Percentiles rank a stretch among this genome's conserved stretches.
Conservation (phyloP, 306 rosid genomes). For the Lotus japonicus region DNA sequence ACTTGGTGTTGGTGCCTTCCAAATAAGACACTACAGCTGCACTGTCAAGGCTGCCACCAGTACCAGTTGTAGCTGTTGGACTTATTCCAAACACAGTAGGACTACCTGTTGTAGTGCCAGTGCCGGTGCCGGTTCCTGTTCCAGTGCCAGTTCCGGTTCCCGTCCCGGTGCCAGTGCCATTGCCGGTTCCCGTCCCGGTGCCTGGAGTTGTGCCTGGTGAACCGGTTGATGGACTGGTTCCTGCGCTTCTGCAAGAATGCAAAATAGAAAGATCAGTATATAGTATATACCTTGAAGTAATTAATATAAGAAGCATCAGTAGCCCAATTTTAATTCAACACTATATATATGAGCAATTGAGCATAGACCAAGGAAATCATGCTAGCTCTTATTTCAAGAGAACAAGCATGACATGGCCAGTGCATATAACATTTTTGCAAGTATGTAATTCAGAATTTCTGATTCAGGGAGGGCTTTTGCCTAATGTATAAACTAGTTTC, state of each 20-base stretch:
- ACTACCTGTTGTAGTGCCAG: constrained; percentile 5
- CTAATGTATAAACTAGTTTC: not conserved
- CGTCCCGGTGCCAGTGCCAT: not conserved
- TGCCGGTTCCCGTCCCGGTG: not conserved
- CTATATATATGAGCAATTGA: not conserved
- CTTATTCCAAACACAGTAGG: constrained; percentile 45
- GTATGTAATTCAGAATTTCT: not conserved
- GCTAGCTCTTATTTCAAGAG: no score
- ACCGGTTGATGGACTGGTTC: constrained; percentile 32
- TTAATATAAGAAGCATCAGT: not conserved
- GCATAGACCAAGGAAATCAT: not conserved
- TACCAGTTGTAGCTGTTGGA: constrained; percentile 46
- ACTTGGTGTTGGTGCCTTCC: constrained; percentile 3
- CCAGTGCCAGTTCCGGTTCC: constrained; percentile 20
- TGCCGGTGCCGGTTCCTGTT: constrained; percentile 12
- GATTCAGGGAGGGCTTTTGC: no score
- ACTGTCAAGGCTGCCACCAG: constrained; percentile 3
- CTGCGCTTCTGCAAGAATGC: constrained; percentile 34
- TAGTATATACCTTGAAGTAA: not conserved
- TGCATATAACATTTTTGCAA: not conserved
- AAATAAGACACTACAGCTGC: constrained; percentile 22
- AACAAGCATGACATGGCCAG: not conserved
- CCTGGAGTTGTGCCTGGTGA: constrained; percentile 28
- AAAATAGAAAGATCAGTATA: not conserved
- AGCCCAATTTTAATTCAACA: not conserved